Percentiles rank a stretch among this genome's conserved stretches.
Conservation (phyloP, 176 grass and related monocot species). For the Carex kokanica region DNA sequence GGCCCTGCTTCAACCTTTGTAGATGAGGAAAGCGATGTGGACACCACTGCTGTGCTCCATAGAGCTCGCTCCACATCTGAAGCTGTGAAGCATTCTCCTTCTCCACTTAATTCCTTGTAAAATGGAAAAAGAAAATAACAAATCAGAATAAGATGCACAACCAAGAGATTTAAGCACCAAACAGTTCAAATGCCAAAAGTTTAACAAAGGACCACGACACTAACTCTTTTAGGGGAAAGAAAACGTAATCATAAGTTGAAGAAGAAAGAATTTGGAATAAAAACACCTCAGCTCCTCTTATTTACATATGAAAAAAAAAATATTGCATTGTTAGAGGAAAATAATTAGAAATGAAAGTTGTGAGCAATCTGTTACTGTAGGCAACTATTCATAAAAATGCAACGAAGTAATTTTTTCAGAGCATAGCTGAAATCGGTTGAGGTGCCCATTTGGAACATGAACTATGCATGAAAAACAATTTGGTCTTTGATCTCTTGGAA, state of each 20-base stretch:
- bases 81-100: conserved; percentile 57
- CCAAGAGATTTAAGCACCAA: not conserved
- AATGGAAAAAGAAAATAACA: conserved; percentile 5
- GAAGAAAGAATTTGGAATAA: not conserved
- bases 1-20: conserved; percentile 16
- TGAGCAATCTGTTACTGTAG: not conserved
- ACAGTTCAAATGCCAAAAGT: not conserved
- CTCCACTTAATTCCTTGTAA: conserved; percentile 64
- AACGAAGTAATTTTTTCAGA: too few relatives aligned
- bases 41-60: conserved; percentile 66
- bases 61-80: conserved; percentile 63
- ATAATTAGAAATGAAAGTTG: not conserved
- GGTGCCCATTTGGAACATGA: not conserved
- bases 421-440: not conserved
- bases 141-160: conserved; percentile 14
- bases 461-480: not conserved
- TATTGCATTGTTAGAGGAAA: not conserved
- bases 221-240: too few relatives aligned
- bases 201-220: not conserved
- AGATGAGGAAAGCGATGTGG: conserved; percentile 32
- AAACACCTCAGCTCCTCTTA: not conserved
- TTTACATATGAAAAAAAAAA: not conserved
- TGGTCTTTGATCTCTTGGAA: not conserved
- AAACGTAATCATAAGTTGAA: not conserved
- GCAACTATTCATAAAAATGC: not conserved